Evolutionary conservation across 345 rosid genomes (phyloP).

Genomic region (Iberis pinnata): DNA sequence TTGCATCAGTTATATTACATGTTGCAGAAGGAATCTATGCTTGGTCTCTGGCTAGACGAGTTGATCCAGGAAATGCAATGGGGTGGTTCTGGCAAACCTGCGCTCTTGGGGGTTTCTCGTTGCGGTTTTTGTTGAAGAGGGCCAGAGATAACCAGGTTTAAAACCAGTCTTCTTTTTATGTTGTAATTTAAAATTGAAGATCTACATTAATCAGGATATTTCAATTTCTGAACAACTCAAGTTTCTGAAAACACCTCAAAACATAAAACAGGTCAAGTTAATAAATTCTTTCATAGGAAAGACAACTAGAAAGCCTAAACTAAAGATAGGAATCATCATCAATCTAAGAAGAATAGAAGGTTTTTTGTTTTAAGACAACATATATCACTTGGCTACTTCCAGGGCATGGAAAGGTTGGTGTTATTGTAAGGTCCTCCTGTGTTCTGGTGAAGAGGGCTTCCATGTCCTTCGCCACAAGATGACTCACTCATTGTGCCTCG

Average conservation of each 20-base stretch:
- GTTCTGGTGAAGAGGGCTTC: conserved; percentile 55
- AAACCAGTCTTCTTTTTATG: conserved; percentile 5
- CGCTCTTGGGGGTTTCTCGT: conserved; percentile 55
- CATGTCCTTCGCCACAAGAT: conserved; percentile 40
- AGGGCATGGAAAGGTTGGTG: conserved; percentile 40
- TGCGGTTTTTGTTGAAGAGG: conserved; percentile 58
- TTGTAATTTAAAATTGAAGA: conserved; percentile 36
- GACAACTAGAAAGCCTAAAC: conserved; percentile 10
- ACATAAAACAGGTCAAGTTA: too few species aligned
- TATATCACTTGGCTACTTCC: conserved; percentile 38
- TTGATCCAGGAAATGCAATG: conserved; percentile 60
- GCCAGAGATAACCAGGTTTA: conserved; percentile 30
- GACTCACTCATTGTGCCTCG: conserved; percentile 56
- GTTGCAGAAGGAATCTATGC: conserved; percentile 54
- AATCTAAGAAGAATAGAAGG: background rate
- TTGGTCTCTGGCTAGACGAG: conserved; percentile 52
- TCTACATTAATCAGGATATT: conserved; percentile 12
- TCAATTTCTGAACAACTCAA: conserved; percentile 2
- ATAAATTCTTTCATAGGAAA: background rate
- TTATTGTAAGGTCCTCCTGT: conserved; percentile 41
- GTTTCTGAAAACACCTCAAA: conserved; percentile 12
- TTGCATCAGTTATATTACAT: conserved; percentile 35
- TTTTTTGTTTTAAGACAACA: background rate
- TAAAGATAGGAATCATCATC: conserved; percentile 6
- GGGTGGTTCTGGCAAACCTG: conserved; percentile 90